A percentile compares a stretch with the other conserved stretches of the same genome.
These are phyloP conservation scores for Pleurotus sapidus DNA, from an alignment of 768 basidiomycete genomes.

Conservation along the genomic window DNA sequence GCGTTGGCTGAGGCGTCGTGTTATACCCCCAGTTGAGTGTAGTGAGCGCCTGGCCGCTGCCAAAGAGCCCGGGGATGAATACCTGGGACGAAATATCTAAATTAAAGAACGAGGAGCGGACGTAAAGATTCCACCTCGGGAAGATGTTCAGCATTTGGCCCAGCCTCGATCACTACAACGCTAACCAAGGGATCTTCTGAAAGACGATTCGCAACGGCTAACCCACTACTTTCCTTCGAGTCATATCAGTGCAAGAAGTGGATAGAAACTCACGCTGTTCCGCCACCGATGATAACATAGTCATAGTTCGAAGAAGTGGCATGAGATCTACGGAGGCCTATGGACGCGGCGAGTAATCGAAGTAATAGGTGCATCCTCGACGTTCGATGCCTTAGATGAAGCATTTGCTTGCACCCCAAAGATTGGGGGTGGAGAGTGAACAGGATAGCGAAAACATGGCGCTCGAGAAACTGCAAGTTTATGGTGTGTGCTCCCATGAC, in stretches of 20 bases:
- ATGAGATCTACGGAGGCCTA: too few species aligned
- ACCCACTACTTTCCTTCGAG: constrained; percentile 23
- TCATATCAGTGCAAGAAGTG: not conserved
- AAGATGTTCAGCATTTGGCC: constrained; percentile 29
- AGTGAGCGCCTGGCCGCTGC: constrained; percentile 26
- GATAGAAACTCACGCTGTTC: constrained; percentile 22
- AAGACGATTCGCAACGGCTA: constrained; percentile 32
- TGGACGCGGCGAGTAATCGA: too few species aligned
- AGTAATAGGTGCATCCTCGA: too few species aligned
- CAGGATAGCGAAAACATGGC: too few species aligned
- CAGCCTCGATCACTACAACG: constrained; percentile 36
- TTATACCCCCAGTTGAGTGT: constrained; percentile 49
- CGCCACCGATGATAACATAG: constrained; percentile 32
- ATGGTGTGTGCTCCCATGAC: too few species aligned
- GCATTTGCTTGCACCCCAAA: too few species aligned
- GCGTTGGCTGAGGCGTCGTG: constrained; percentile 39
- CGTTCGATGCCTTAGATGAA: too few species aligned
- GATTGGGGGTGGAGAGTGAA: too few species aligned
- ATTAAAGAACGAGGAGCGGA: not conserved
- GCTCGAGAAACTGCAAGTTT: too few species aligned
- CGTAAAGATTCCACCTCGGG: constrained; percentile 26
- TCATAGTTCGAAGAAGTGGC: constrained; percentile 16
- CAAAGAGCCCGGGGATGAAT: constrained; percentile 27
- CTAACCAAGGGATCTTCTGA: constrained; percentile 25
- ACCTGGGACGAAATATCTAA: constrained; percentile 15